Base-by-base conservation (phyloP, 345 rosid genomes). In the Conringia planisiliqua region DNA sequence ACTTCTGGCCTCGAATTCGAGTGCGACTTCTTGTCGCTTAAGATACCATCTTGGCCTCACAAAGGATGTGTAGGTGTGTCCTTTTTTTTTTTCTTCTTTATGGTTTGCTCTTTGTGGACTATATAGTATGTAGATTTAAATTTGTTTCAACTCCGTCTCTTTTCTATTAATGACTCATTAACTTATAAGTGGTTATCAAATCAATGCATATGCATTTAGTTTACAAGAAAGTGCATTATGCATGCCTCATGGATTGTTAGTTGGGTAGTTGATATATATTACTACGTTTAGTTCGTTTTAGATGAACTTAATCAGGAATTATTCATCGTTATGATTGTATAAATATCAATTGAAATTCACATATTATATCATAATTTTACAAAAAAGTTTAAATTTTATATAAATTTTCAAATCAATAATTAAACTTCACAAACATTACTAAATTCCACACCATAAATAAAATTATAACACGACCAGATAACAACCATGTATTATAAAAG, bases 21-120 rank as follows among this genome's bases (percentile, higher is more conserved):
- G 1, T 52, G 52, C 13, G 55, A 62, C 52, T 72, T 17, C 42
- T 62, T 39, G 61, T 61, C 50, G 40, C 51, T 40, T 26, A 35
- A 61, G 51, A 36, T 22, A 13, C 39, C 50, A 60, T 61, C 36
- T 12, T 50, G 69, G 54, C 69, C 69, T 29, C 76, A 14, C 50
- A 62, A 17, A 17, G 52, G 30, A 62, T 51, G 62, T 62, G 29
- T 39, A 39, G 13, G 51, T 62, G 43, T 6, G 10, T 1, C 38
- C 7, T 0, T 6, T 32, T 32, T 32, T 32, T 29, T 35, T 7
- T 33, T 33, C 9, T 33, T 7, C 6, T 30, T 29, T 29, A 40
- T 29, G 10, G 39, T 3, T 16, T 63, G 5, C 4, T 43, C 8
- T n/a, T 6, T 47, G 52, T 47, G 26, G 4, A 9, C 10, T 35